These are phyloP conservation scores for Monosporozyma siamensis DNA, from an alignment of 805 yeast species.

Conservation along the genomic window DNA sequence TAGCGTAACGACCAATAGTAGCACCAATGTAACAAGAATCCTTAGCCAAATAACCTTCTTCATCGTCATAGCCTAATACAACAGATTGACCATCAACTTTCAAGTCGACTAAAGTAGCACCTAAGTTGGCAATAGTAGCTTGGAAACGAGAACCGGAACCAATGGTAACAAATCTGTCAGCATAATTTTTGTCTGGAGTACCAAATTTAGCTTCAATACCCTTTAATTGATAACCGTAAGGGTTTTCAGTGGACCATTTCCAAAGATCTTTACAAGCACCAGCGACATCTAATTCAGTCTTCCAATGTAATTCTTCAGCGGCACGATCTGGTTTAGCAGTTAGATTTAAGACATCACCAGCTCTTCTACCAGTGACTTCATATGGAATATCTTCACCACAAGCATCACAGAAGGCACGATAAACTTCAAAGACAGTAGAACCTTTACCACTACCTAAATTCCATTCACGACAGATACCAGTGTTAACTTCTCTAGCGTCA, in stretches of 20 bases:
- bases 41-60: constrained; percentile 22
- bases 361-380: constrained; percentile 57
- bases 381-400: constrained; percentile 56
- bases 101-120: constrained; percentile 42
- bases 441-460: constrained; percentile 78
- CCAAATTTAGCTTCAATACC: constrained; percentile 21
- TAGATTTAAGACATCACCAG: constrained; percentile 67
- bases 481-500: constrained; percentile 18
- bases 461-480: constrained; percentile 65
- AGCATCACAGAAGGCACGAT: constrained; percentile 53
- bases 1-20: constrained; percentile 57
- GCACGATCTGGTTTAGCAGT: constrained; percentile 68
- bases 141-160: constrained; percentile 28
- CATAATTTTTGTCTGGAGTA: constrained; percentile 17
- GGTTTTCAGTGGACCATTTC: constrained; percentile 67
- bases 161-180: constrained; percentile 23
- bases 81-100: constrained; percentile 33
- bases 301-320: constrained; percentile 55
- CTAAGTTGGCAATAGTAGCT: constrained; percentile 40
- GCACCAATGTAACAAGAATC: constrained; percentile 51
- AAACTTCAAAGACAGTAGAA: constrained; percentile 66
- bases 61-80: constrained; percentile 34
- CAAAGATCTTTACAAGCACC: constrained; percentile 66
- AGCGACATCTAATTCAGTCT: constrained; percentile 44
- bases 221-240: constrained; percentile 43